A percentile compares a stretch with the other conserved stretches of the same genome.
phyloP scores from a whole-genome alignment of 2,329 filamentous ascomycete genomes.

The Stagonosporopsis rhizophila region DNA sequence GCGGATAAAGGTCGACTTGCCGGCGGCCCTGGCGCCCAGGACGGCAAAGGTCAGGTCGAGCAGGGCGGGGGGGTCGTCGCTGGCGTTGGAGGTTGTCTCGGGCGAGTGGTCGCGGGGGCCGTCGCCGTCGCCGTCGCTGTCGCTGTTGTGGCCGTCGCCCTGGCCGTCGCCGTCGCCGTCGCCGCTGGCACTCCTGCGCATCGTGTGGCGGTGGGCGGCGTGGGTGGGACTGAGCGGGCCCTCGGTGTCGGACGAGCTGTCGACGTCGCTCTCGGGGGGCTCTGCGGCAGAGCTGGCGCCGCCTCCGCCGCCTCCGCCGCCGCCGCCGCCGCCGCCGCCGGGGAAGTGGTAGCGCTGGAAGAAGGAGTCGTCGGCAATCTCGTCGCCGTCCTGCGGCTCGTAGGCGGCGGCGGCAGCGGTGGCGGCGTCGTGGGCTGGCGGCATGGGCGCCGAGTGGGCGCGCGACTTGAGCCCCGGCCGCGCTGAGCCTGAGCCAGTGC shows the following conservation, averaged over 20 bases:
- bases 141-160: too few species aligned
- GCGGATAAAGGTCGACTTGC: conserved; percentile 67
- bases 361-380: conserved; percentile 50
- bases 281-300: conserved; percentile 28
- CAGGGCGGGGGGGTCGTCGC: conserved; percentile 42
- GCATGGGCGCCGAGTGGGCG: conserved; percentile 48
- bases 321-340: too few species aligned
- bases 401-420: conserved; percentile 74
- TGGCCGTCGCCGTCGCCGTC: conserved; percentile 4
- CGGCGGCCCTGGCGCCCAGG: conserved; percentile 61
- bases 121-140: too few species aligned
- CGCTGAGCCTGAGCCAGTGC: conserved; percentile 3
- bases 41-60: conserved; percentile 66
- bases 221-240: conserved; percentile 48
- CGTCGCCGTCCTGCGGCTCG: conserved; percentile 46
- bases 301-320: too few species aligned
- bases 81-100: conserved; percentile 12
- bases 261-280: conserved; percentile 32
- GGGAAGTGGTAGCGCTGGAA: conserved; percentile 52
- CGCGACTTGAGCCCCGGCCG: conserved; percentile 46
- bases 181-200: too few species aligned
- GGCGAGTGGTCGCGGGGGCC: conserved; percentile 15
- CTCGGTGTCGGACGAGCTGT: conserved; percentile 48
- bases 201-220: conserved; percentile 34
- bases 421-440: conserved; percentile 30